Conservation (phyloP, 371 early-diverging fungal genomes). For the Rhizopus microsporus region DNA sequence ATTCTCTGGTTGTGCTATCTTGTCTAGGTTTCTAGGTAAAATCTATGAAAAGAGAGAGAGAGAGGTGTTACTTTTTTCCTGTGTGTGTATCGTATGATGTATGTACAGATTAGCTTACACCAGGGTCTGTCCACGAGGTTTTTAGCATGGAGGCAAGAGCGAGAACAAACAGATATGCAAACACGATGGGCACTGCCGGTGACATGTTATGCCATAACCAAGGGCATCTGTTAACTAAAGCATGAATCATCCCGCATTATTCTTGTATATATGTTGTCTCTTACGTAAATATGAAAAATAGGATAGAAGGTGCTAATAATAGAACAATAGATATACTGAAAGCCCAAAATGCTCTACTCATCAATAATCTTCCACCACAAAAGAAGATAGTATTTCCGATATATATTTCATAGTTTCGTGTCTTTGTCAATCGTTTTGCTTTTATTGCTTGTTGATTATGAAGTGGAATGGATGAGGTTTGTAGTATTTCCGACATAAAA, state of each 20-base stretch:
- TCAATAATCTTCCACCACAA: constrained; percentile 71
- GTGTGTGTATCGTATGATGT: neutral
- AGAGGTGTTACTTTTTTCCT: no score
- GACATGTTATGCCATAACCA: constrained; percentile 67
- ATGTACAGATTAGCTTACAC: constrained; percentile 46
- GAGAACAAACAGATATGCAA: constrained; percentile 68
- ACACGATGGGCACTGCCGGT: constrained; percentile 69
- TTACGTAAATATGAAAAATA: constrained; percentile 77
- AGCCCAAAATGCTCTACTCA: constrained; percentile 67
- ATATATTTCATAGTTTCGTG: constrained; percentile 37
- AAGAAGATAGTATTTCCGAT: constrained; percentile 60
- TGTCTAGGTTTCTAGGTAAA: constrained; percentile 73
- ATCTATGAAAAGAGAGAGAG: constrained; percentile 31
- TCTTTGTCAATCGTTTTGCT: constrained; percentile 10
- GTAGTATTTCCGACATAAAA: neutral
- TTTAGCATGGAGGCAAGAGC: constrained; percentile 75
- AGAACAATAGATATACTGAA: constrained; percentile 71
- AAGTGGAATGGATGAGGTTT: neutral
- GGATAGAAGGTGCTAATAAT: constrained; percentile 60
- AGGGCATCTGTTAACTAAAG: constrained; percentile 50
- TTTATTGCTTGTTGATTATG: neutral
- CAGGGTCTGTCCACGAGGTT: constrained; percentile 90
- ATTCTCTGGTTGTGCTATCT: neutral
- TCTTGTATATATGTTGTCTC: constrained; percentile 7
- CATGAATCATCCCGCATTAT: neutral